Conservation (phyloP, 176 grass and related monocot genomes). For the Hordeum marinum region DNA sequence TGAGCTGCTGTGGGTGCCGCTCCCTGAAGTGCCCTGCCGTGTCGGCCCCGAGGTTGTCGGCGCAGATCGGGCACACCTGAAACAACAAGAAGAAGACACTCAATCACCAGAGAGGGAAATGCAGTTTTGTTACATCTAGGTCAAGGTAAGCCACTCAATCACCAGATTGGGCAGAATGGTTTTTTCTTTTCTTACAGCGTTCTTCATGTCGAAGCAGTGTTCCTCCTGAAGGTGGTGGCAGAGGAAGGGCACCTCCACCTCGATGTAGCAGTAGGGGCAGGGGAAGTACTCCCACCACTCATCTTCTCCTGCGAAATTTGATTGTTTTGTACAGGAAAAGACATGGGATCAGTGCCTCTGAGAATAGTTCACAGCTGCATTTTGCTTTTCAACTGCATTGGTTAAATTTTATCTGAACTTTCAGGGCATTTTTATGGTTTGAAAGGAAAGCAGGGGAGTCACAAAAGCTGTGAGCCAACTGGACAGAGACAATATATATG, state of each 20-base stretch:
- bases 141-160: background rate
- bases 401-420: background rate
- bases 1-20: conserved; percentile 38
- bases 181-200: conserved; percentile 29
- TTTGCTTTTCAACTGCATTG: background rate
- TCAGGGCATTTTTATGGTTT: background rate
- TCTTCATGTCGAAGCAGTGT: conserved; percentile 63
- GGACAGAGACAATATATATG: background rate
- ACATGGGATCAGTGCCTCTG: background rate
- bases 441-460: background rate
- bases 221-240: conserved; percentile 59
- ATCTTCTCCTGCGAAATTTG: conserved; percentile 36
- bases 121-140: background rate
- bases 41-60: conserved; percentile 44
- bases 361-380: background rate
- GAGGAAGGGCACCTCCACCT: conserved; percentile 51
- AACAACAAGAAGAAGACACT: background rate
- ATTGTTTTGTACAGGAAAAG: background rate
- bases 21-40: conserved; percentile 44
- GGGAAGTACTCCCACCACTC: conserved; percentile 66
- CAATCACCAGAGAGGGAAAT: no score
- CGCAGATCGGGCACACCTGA: conserved; percentile 65
- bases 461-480: conserved; percentile 11
- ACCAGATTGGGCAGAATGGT: background rate
- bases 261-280: conserved; percentile 61